phyloP scores from a whole-genome alignment of 495 filamentous ascomycete genomes.

The Hapsidospora chrysogenum region DNA sequence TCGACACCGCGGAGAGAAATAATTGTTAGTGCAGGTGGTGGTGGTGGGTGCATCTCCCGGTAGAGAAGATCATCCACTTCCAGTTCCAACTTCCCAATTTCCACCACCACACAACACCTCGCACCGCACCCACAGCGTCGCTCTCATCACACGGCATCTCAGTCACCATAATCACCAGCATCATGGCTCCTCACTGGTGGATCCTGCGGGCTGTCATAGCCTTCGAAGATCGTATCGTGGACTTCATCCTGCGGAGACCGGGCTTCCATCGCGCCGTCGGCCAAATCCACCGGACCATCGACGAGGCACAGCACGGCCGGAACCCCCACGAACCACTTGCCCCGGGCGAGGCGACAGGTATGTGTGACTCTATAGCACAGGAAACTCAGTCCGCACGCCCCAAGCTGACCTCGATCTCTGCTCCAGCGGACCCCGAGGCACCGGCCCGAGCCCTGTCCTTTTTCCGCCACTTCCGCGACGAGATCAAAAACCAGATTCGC shows the following conservation, averaged over 20 bases:
- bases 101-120: not conserved
- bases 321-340: conserved; percentile 23
- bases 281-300: conserved; percentile 18
- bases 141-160: no score
- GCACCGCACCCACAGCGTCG: not conserved
- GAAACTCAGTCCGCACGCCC: not conserved
- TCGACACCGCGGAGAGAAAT: no score
- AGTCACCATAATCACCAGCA: no score
- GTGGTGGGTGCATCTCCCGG: no score
- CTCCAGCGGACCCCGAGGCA: conserved; percentile 4
- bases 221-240: conserved; percentile 3
- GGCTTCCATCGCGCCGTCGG: conserved; percentile 23
- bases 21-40: no score
- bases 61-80: no score
- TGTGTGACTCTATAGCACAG: not conserved
- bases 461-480: conserved; percentile 17
- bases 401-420: not conserved
- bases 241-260: conserved; percentile 30
- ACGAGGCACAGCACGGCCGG: conserved; percentile 21
- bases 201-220: not conserved
- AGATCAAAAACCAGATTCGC: conserved; percentile 19
- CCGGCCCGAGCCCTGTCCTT: conserved; percentile 7
- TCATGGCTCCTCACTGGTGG: no score
- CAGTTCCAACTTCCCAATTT: not conserved
- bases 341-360: conserved; percentile 25